Conservation (phyloP, 305 asterid genomes). For the Ruellia speciosa region DNA sequence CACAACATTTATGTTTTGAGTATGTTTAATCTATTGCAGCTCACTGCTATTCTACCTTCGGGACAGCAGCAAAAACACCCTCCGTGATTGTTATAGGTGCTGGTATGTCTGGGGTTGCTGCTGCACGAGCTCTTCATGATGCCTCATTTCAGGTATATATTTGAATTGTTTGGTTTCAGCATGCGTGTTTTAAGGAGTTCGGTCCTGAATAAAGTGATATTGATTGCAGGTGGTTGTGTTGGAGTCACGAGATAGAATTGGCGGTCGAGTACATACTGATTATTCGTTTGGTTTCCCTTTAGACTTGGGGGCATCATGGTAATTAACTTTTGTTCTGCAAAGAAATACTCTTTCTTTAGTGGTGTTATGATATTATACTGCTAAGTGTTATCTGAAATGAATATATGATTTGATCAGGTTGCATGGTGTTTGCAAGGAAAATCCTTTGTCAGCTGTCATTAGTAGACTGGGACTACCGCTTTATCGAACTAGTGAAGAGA, state of each 20-base stretch:
- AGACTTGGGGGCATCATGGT: slow-evolving; percentile 82
- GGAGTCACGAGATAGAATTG: slow-evolving; percentile 74
- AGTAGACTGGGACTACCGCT: slow-evolving; percentile 84
- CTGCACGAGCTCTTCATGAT: slow-evolving; percentile 69
- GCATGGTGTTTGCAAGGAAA: slow-evolving; percentile 89
- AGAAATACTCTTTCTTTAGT: not conserved
- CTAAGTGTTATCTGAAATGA: too few relatives aligned
- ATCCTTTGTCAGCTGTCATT: slow-evolving; percentile 76
- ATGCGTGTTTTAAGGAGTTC: not conserved
- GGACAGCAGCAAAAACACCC: slow-evolving; percentile 37
- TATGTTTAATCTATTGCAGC: slow-evolving; percentile 22
- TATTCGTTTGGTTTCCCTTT: slow-evolving; percentile 73
- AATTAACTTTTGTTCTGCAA: slow-evolving; percentile 7
- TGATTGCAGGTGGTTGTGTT: slow-evolving; percentile 42
- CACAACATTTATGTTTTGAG: not conserved
- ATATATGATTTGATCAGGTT: slow-evolving; percentile 36
- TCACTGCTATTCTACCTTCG: slow-evolving; percentile 40
- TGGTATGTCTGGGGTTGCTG: slow-evolving; percentile 74
- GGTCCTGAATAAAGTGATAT: not conserved
- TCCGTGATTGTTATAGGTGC: slow-evolving; percentile 71
- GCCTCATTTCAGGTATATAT: slow-evolving; percentile 55
- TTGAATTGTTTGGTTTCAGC: not conserved
- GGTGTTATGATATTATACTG: not conserved
- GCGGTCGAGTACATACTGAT: slow-evolving; percentile 73
- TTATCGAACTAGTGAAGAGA: slow-evolving; percentile 85